Conservation (phyloP, 345 rosid species). For the Populus nigra region DNA sequence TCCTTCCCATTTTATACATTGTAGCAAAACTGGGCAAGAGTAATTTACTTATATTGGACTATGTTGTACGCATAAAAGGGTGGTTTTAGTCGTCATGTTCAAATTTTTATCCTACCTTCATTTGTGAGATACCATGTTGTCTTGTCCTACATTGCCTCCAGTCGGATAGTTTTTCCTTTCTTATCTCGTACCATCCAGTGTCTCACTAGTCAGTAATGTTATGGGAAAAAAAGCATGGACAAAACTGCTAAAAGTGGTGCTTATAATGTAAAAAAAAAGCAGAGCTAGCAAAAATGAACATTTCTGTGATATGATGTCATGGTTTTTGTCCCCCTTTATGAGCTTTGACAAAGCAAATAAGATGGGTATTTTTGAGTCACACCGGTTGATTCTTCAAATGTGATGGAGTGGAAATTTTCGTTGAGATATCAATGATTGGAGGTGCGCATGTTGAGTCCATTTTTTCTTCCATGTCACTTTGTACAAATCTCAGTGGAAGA, state of each 20-base stretch:
- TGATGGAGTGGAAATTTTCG: too few species aligned
- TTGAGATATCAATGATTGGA: background rate
- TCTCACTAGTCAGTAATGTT: too few species aligned
- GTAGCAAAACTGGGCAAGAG: background rate
- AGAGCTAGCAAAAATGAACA: background rate
- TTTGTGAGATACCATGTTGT: too few species aligned
- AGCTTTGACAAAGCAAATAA: background rate
- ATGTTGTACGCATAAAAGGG: background rate
- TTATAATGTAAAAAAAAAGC: background rate
- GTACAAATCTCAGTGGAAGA: background rate
- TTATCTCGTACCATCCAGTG: too few species aligned
- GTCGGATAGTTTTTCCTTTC: too few species aligned
- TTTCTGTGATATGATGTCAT: background rate
- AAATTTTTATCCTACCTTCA: background rate
- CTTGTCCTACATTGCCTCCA: too few species aligned
- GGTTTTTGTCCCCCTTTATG: background rate
- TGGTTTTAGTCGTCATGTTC: background rate
- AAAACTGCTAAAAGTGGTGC: too few species aligned
- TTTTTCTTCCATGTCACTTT: background rate
- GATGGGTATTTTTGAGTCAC: background rate
- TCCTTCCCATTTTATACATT: background rate
- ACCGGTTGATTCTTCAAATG: background rate
- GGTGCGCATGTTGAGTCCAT: background rate
- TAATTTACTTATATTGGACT: background rate
- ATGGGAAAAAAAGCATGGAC: too few species aligned